Evolutionary conservation across 1,284 basidiomycete species (phyloP), one percentile per base, ranked within the genome.

Genomic region (Serendipita sp.): DNA sequence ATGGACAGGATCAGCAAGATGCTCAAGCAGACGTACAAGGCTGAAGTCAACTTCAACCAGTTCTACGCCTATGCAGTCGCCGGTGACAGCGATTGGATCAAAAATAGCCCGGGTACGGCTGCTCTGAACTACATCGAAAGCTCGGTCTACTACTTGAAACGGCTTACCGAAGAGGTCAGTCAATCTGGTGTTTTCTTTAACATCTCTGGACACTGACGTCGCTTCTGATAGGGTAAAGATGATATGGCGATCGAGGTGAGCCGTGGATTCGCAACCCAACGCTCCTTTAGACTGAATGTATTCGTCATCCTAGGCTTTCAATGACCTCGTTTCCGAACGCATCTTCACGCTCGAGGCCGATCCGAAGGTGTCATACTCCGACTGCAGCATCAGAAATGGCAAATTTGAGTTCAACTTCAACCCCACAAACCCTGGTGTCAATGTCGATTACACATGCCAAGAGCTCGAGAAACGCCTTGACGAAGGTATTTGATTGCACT

Each of bases 61-160:
- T 58, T 58, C 53, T 58, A 58, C 32, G 53, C 53, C 17, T 58
- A 58, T 35, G 53, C 53, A 8, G 53, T 35, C 53, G 53, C 53
- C n/a, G n/a, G 22, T 6, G 12, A n/a, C 32, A 35, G 10, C 26
- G 17, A 22, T 8, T 58, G 53, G 53, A 32, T 58, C 53, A 58
- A 58, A 26, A 58, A 26, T 29, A 30, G 53, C 26, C 53, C 53
- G 4, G 53, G 53, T 26, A 10, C 30, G 5, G 53, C 53, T 35
- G 53, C 53, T 10, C 4, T 35, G 22, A 29, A 30, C 26, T 58
- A 58, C 30, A 26, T 58, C n/a, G 34, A 29, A n/a, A 30, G 53
- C 15, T 58, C 32, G 6, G 3, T 26, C 15, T 26, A 22, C 53
- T 58, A 58, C 32, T 32, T 58, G 22, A 58, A 58, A 26, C 15